Base-by-base conservation (phyloP, 371 early-diverging fungal species). In the Lichtheimia ornata region DNA sequence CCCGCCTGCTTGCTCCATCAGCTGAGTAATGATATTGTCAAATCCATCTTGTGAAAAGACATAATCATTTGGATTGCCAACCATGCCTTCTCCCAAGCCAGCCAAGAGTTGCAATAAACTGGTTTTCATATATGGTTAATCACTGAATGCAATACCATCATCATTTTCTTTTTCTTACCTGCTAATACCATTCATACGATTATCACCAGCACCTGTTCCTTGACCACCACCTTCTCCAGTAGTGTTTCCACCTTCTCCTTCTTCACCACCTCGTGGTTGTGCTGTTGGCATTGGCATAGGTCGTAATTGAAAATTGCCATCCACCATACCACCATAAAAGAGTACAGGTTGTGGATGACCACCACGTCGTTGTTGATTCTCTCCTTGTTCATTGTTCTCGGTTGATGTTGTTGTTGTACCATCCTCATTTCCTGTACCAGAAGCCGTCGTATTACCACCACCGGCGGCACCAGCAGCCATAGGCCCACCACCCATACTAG, bases 11-110 rank as follows among this genome's bases (percentile, higher is more conserved):
- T 91, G 89, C 52, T 92, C 91, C 91, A 92, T 91, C 64, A 92
- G 66, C 58, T 87, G 91, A 11, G 89, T 80, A 52, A 92, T 90
- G 52, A 92, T 89, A 61, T 92, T 87, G 65, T 92, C 92, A 14
- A 90, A 74, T 11, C 84, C 91, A 49, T 70, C 64, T 55, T 82
- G 82, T 17, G 78, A 76, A 70, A 83, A 83, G 11, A 76, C 89
- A 70, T 88, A 88, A 60, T 88, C 89, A 17, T 84, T 79, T 24
- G 86, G 86, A 58, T 87, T 84, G 12, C 81, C 81, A 12, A 67
- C 76, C 47, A 77, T 49, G 14, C 76, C 77, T 40, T 45, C 71
- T 47, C 67, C 72, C 17, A 80, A 30, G 9, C 73, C 68, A 5
- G 70, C 66, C 13, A 81, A 50, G 42, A 76, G 59, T 49, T 76